Evolutionary conservation across 2,329 filamentous ascomycete species (phyloP).

Genomic region (Penicillium capsulatum): DNA sequence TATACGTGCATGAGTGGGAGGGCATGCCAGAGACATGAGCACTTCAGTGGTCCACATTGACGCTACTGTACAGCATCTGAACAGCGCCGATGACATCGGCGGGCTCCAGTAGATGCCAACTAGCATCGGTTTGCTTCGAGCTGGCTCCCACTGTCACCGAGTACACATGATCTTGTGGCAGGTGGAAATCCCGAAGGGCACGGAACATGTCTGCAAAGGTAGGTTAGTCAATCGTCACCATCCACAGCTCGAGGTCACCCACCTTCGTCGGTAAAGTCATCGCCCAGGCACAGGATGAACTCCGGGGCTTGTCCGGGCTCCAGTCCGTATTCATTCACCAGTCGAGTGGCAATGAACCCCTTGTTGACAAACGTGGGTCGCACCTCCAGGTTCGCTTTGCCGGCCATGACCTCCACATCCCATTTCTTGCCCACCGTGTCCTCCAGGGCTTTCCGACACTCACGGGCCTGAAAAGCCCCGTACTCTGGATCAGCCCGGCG

Average conservation of each 20-base stretch:
- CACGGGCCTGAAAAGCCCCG: conserved; percentile 70
- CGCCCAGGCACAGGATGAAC: conserved; percentile 86
- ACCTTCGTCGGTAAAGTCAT: conserved; percentile 98
- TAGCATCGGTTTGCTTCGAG: conserved; percentile 85
- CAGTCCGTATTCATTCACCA: conserved; percentile 67
- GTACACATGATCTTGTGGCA: conserved; percentile 67
- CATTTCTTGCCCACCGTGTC: conserved; percentile 69
- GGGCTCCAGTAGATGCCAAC: conserved; percentile 85
- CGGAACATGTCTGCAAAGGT: conserved; percentile 68
- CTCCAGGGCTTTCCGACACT: conserved; percentile 79
- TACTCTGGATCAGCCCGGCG: conserved; percentile 83
- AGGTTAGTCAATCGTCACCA: neutral
- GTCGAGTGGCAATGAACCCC: conserved; percentile 83
- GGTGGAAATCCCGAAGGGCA: conserved; percentile 58
- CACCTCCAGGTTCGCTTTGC: conserved; percentile 95
- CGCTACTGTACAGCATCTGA: conserved; percentile 50
- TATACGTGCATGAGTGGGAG: conserved; percentile 5
- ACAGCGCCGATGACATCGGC: conserved; percentile 73
- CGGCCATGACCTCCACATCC: conserved; percentile 94
- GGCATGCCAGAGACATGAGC: neutral
- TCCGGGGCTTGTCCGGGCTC: conserved; percentile 60
- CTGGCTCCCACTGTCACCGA: conserved; percentile 88
- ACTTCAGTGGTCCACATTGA: conserved; percentile 26
- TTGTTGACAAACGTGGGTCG: conserved; percentile 98
- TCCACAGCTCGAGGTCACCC: conserved; percentile 29